Evolutionary conservation across 495 filamentous ascomycete genomes (phyloP).

Genomic region (Pyrenopolyporus hunteri): DNA sequence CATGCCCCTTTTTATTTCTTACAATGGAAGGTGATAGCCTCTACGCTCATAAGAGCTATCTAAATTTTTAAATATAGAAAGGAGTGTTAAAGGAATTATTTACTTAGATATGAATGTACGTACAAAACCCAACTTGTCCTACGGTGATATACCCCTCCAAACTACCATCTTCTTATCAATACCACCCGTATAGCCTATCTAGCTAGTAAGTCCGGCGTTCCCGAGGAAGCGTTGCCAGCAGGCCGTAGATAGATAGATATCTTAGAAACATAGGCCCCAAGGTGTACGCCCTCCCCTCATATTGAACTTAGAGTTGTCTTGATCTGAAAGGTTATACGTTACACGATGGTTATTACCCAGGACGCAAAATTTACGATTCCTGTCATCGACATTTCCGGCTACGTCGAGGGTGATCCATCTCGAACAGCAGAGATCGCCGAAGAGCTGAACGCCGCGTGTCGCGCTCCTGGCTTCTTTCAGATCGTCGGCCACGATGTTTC

Average conservation of each 20-base stretch:
- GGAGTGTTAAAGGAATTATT: background rate
- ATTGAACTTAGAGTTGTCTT: no score
- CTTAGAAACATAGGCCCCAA: no score
- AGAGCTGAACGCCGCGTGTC: conserved; percentile 55
- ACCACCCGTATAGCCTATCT: no score
- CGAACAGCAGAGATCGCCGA: conserved; percentile 25
- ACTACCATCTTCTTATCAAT: no score
- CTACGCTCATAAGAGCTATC: background rate
- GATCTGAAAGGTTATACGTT: background rate
- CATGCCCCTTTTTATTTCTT: no score
- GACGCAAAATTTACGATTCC: conserved; percentile 21
- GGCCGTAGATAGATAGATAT: no score
- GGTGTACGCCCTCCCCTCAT: no score
- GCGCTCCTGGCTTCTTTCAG: conserved; percentile 63
- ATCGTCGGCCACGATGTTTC: conserved; percentile 54
- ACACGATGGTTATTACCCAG: conserved; percentile 12
- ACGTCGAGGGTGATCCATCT: conserved; percentile 19
- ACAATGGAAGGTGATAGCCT: background rate
- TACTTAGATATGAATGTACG: no score
- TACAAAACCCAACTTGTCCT: no score
- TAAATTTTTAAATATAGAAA: background rate
- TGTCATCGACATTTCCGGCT: conserved; percentile 40
- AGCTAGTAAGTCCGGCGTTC: no score
- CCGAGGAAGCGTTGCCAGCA: no score
- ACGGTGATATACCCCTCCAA: no score